Evolutionary conservation across 176 grass and related monocot species (phyloP).

Genomic region (Phoenix dactylifera): DNA sequence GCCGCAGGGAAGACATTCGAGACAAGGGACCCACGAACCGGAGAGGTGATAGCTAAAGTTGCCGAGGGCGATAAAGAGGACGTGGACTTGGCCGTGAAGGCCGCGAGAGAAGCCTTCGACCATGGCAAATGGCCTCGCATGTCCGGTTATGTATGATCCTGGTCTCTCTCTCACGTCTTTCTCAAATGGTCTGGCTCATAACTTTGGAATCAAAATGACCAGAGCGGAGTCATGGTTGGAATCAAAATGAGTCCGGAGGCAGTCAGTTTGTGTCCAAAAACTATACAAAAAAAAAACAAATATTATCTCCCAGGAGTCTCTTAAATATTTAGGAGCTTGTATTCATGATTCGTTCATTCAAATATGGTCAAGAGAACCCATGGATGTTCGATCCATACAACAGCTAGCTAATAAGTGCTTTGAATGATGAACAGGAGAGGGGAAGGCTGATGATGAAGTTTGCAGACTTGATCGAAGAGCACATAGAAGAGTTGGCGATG

Average conservation of each 20-base stretch:
- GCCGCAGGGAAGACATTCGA: conserved; percentile 42
- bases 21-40: conserved; percentile 59
- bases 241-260: too few species aligned
- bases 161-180: not conserved
- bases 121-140: conserved; percentile 84
- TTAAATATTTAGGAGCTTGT: too few species aligned
- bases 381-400: not conserved
- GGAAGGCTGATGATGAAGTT: conserved; percentile 53
- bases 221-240: too few species aligned
- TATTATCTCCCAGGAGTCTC: too few species aligned
- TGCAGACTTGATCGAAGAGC: conserved; percentile 59
- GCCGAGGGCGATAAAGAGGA: conserved; percentile 57
- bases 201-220: too few species aligned
- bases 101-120: conserved; percentile 76
- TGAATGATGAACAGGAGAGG: conserved; percentile 36
- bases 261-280: too few species aligned
- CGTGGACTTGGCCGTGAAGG: conserved; percentile 57
- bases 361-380: too few species aligned
- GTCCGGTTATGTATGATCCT: conserved; percentile 59
- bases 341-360: too few species aligned
- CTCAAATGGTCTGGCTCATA: too few species aligned
- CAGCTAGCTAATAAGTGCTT: not conserved
- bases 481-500: conserved; percentile 65
- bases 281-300: too few species aligned
- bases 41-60: conserved; percentile 52